Base-by-base conservation (phyloP, 2,329 filamentous ascomycete genomes). In the Hypoxylon sp. region DNA sequence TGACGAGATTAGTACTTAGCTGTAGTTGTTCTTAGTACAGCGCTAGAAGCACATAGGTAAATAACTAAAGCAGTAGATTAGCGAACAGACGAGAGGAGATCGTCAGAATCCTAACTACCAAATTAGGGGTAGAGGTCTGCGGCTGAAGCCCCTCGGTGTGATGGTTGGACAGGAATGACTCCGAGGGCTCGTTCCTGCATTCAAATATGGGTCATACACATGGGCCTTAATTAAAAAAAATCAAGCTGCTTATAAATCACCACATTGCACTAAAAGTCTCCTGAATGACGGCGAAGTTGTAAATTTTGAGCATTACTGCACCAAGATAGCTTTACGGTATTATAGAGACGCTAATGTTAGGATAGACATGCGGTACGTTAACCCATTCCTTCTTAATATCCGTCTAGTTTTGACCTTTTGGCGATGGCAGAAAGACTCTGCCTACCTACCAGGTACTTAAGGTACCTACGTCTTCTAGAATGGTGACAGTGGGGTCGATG, bases 101-200 rank as follows among this genome's bases (percentile, higher is more conserved):
- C 38, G 64, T 50, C 53, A 53, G 64, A 58, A 56, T 62, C 36
- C 38, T 48, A n/a, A 62, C 52, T 51, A 19, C 17, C 28, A 9
- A 17, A 41, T 62, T 51, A 34, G 28, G 65, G 52, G 48, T 60
- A 60, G 58, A 43, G 36, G 46, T 49, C 34, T 68, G 53, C 62
- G 62, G 66, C 62, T 68, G 66, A 65, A 56, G 53, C 6, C 17
- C 11, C n/a, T 34, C 43, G 23, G 21, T 23, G 23, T 32, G n/a
- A 21, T 61, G 55, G 63, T 65, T 65, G 62, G 66, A 23, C 61
- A 32, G 56, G 63, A 48, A 62, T 32, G 56, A 6, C 36, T 38
- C 63, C 63, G 52, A 64, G n/a, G 14, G 14, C 51, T 17, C 59
- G 61, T 67, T 65, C 64, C 63, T 67, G 64, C 53, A 23, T 60